These are phyloP conservation scores for Fusarium nisikadoi DNA, from an alignment of 2,329 filamentous ascomycete species.

Conservation along the genomic window DNA sequence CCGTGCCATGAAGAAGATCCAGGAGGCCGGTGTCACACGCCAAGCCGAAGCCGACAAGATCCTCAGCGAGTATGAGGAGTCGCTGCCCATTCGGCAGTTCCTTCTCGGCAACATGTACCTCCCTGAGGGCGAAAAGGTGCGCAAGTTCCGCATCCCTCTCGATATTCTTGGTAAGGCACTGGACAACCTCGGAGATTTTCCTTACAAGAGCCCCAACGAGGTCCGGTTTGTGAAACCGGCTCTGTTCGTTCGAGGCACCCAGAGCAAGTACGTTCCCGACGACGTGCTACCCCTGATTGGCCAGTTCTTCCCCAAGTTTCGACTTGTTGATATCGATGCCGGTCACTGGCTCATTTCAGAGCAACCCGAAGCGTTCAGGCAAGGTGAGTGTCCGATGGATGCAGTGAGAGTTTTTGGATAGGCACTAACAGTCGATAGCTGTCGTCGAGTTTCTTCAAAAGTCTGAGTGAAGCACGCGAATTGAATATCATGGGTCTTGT, in stretches of 20 bases:
- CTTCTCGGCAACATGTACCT: slow-evolving; percentile 85
- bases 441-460: slow-evolving; percentile 71
- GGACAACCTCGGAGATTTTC: slow-evolving; percentile 86
- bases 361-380: slow-evolving; percentile 80
- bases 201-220: slow-evolving; percentile 78
- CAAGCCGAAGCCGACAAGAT: slow-evolving; percentile 85
- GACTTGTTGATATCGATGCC: slow-evolving; percentile 77
- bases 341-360: slow-evolving; percentile 94
- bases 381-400: slow-evolving; percentile 62
- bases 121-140: slow-evolving; percentile 58
- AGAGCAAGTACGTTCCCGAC: slow-evolving; percentile 82
- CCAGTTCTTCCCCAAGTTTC: slow-evolving; percentile 83
- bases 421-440: slow-evolving; percentile 52
- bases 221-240: slow-evolving; percentile 79
- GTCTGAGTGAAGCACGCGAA: slow-evolving; percentile 53
- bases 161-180: slow-evolving; percentile 74
- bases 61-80: slow-evolving; percentile 76
- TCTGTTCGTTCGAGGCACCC: slow-evolving; percentile 81
- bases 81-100: slow-evolving; percentile 86
- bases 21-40: slow-evolving; percentile 72
- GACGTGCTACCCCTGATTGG: slow-evolving; percentile 83
- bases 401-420: background rate
- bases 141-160: slow-evolving; percentile 84
- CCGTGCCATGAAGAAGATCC: slow-evolving; percentile 84
- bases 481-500: slow-evolving; percentile 1